Evolutionary conservation across 768 basidiomycete species (phyloP), one percentile per base, ranked within the genome.

Genomic region (Cubamyces lactineus): DNA sequence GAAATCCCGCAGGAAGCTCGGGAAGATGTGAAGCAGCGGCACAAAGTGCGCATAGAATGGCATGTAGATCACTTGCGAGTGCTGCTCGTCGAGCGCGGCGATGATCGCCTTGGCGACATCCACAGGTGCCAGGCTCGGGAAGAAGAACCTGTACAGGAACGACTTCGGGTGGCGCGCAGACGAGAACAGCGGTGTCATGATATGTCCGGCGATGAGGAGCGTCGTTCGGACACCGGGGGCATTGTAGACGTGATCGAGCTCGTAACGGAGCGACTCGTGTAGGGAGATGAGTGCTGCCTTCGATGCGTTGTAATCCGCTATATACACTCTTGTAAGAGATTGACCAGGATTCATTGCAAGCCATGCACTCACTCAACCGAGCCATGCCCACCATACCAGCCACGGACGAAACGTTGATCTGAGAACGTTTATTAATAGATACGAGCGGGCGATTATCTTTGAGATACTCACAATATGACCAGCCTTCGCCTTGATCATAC

Each of bases 301-400:
- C 24, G 93, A 94, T 9, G 94, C 93, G 72, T 82, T 83, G 73
- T 99, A 98, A 76, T 96, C 94, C 69, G 87, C 92, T 93, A 58
- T 21, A 47, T 4, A 24, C 1, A 4, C 40, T 13, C 3, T 26
- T 5, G 13, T 26, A 15, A 28, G 23, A 19, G 21, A 24, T 7
- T 8, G 12, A 40, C 2, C 1, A 41, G 19, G 2, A 24, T 9
- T 16, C 19, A 50, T 43, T 19, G 51, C 41, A 54, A 30, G 54
- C 38, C 19, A 46, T 16, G 23, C 42, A 78, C 86, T 72, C 73
- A 94, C 90, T 83, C 86, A 89, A 86, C 73, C 86, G 89, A 41
- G 86, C 90, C 62, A 81, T 79, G 17, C 91, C 91, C 24, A 85
- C 78, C 63, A 89, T 74, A 16, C 92, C 87, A 73, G 91, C 75